Evolutionary conservation across 768 basidiomycete species (phyloP), one percentile per base, ranked within the genome.

Genomic region (Lentinula lateritia): DNA sequence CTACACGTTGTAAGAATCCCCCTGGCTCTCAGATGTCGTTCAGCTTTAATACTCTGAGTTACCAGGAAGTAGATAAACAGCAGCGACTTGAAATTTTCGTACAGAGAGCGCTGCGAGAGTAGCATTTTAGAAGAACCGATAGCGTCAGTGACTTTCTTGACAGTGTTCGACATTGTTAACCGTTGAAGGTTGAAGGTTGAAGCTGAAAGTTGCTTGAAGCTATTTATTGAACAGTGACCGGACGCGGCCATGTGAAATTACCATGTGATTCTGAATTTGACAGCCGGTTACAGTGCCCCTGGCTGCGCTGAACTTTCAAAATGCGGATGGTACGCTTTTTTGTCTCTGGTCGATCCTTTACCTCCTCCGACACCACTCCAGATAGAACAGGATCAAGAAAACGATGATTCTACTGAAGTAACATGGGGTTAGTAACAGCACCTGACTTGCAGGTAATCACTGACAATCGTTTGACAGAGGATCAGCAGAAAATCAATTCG

Each of bases 401-500:
- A 75, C 56, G 87, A 90, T 54, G 87, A 90, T 62, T 79, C 80
- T 16, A 82, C 83, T 20, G 90, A 93, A 71, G 92, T 94, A 53
- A 91, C 90, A 39, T 93, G 91, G 92, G 92, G 92, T 91, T 63
- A 63, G 80, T 73, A n/a, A 23, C 46, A 66, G 35, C n/a, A 10
- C 7, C 3, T 10, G 18, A 18, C 41, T 56, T 9, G 39, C 48
- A 53, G 46, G 60, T 63, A 39, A 66, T 61, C 57, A 42, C 50
- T 58, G 35, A 42, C 39, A 39, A 48, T 62, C 52, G 32, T 55
- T 46, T 28, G 45, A 23, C 67, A 89, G 85, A 85, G 79, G 93
- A 95, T 72, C 95, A 98, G 72, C 87, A 94, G 66, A 84, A 85
- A 34, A 98, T 98, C 75, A 96, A 89, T 75, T 80, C 85, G 0